Percentiles rank a stretch among this genome's conserved stretches.
phyloP scores from a whole-genome alignment of 306 rosid species.

The Pachyrhizus erosus region DNA sequence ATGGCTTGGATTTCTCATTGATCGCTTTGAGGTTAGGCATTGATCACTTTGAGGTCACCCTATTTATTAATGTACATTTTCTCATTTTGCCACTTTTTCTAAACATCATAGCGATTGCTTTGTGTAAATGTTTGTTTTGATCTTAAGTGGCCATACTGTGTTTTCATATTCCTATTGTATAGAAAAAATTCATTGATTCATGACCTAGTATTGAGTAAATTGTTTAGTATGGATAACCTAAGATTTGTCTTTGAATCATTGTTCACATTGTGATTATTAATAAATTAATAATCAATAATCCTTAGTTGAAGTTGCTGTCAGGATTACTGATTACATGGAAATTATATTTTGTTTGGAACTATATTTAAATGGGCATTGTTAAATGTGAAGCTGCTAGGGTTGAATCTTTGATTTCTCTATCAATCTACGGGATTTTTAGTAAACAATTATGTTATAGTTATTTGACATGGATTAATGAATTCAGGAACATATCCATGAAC shows the following conservation, averaged over 20 bases:
- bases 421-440: neutral
- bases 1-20: conserved; percentile 98
- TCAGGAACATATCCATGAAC: conserved; percentile 24
- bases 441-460: conserved; percentile 9
- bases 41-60: neutral
- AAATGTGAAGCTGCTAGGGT: neutral
- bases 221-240: conserved; percentile 33
- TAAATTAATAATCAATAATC: neutral
- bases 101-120: neutral
- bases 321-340: neutral
- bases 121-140: conserved; percentile 9
- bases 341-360: conserved; percentile 9
- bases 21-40: conserved; percentile 93
- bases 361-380: neutral
- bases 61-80: conserved; percentile 34
- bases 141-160: neutral
- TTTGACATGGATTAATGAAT: conserved; percentile 23
- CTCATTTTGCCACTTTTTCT: conserved; percentile 15
- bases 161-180: conserved; percentile 23
- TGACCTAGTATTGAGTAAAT: neutral
- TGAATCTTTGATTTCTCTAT: neutral
- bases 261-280: conserved; percentile 23
- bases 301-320: neutral
- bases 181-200: neutral
- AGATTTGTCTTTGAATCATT: conserved; percentile 7